Evolutionary conservation across 441 rosid genomes (phyloP).

Genomic region (Croton setiger): DNA sequence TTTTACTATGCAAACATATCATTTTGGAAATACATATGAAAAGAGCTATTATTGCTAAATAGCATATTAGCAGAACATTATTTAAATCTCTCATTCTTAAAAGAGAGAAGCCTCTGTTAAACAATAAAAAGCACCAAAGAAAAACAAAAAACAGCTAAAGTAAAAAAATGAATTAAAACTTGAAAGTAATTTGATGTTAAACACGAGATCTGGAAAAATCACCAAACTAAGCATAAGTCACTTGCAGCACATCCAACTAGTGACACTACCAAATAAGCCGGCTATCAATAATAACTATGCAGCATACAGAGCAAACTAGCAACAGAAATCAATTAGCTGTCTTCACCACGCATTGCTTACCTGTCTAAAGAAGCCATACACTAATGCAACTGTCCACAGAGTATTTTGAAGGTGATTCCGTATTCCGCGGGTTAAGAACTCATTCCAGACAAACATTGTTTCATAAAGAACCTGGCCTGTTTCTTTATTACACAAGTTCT

Average conservation of each 20-base stretch:
- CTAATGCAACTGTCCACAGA: constrained; percentile 94
- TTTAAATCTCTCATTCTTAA: background rate
- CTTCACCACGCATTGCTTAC: constrained; percentile 35
- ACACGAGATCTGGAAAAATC: background rate
- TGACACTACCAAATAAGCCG: constrained; percentile 4
- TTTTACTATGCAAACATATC: background rate
- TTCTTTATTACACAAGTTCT: constrained; percentile 65
- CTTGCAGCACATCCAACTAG: background rate
- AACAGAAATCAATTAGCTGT: background rate
- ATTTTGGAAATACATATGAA: background rate
- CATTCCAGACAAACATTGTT: constrained; percentile 99
- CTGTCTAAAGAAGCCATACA: constrained; percentile 96
- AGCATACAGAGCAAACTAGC: background rate
- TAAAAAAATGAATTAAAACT: constrained; percentile 4
- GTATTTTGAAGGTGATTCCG: constrained; percentile 85
- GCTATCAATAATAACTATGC: background rate
- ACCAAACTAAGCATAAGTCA: background rate
- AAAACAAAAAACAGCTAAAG: background rate
- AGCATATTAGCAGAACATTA: background rate
- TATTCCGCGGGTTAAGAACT: constrained; percentile 85
- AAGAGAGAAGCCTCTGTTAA: background rate
- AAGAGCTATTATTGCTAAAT: background rate
- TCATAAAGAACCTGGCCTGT: constrained; percentile 72
- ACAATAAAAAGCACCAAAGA: background rate
- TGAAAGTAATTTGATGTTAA: background rate